Evolutionary conservation across 2,329 filamentous ascomycete species (phyloP).

Genomic region (Pleomassaria siparia): DNA sequence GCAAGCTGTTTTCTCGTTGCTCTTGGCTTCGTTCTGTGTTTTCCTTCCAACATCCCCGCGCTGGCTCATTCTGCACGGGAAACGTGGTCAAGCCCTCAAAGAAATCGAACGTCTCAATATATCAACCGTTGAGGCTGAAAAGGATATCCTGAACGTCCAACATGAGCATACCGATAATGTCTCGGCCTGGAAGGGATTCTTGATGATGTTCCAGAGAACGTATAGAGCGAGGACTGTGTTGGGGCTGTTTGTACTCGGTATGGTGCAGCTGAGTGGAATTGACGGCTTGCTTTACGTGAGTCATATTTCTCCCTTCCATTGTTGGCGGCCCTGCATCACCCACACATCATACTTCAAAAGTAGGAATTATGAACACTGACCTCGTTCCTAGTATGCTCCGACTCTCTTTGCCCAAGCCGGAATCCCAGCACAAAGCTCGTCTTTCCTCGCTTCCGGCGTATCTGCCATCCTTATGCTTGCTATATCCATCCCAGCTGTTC

Average conservation of each 20-base stretch:
- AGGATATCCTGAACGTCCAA: slow-evolving; percentile 1
- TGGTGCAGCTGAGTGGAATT: slow-evolving; percentile 63
- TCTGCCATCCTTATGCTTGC: slow-evolving; percentile 60
- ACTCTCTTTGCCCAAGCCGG: slow-evolving; percentile 61
- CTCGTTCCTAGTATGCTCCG: slow-evolving; percentile 55
- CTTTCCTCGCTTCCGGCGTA: slow-evolving; percentile 63
- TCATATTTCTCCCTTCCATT: not conserved
- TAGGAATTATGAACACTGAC: not conserved
- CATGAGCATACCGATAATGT: not conserved
- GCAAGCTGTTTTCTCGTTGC: slow-evolving; percentile 40
- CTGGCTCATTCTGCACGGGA: slow-evolving; percentile 16
- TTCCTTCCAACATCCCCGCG: slow-evolving; percentile 17
- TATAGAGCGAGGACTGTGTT: slow-evolving; percentile 29
- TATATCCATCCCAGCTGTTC: slow-evolving; percentile 56
- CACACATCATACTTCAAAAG: not conserved
- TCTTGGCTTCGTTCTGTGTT: not conserved
- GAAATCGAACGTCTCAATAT: not conserved
- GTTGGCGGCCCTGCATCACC: no score
- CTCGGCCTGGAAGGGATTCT: not conserved
- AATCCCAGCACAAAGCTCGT: slow-evolving; percentile 52
- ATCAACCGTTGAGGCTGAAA: slow-evolving; percentile 1
- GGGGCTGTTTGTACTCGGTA: slow-evolving; percentile 59
- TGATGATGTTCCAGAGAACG: not conserved
- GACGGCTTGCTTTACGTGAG: slow-evolving; percentile 63
- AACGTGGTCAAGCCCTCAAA: not conserved